Base-by-base conservation (phyloP, 805 yeast genomes). In the Grigorovia humatica region DNA sequence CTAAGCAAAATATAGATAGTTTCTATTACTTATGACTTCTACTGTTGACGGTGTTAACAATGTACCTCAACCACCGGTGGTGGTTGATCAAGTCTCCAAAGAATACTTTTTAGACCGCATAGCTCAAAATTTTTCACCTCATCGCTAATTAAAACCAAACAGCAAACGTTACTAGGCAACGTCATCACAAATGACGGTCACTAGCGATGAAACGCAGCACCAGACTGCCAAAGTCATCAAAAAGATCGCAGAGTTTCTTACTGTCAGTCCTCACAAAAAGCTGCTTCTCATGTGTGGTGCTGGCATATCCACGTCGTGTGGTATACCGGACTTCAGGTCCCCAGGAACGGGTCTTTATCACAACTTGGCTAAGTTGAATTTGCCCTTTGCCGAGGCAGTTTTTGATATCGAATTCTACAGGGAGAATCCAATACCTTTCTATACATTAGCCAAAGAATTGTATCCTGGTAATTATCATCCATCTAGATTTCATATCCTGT, bases 381-480 rank as follows among this genome's bases (percentile, higher is more conserved):
- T 91, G 48, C 98, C 98, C 6, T 89, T 80, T 64, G 93, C 97
- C 0, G 99, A 91, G 64, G 97, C 97, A 0, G 96, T 91, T 1
- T 91, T 91, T 65, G 97, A 90, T 63, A 83, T 91, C 44, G 90
- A 83, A 18, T 91, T 79, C 64, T 88, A 88, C 67, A 70, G 75
- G 46, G 73, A 84, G 51, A 77, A 78, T 49, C 98, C 98, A 0
- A 74, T 79, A 54, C 93, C 97, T 0, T 91, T 91, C 63, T 89
- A 86, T 62, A 79, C 85, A 0, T 72, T 91, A 49, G 95, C 96
- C 0, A 79, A 79, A 15, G 97, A 89, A 59, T 70, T 91, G 48
- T 88, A 83, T 60, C 99, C 99, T 0, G 95, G 96, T 0, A 82
- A 84, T 56, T 91, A 82, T 63, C 67, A 77, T 30, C 97, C 98